Conservation (phyloP, 192 early-diverging fungal species). For the Oehlia diaphana region DNA sequence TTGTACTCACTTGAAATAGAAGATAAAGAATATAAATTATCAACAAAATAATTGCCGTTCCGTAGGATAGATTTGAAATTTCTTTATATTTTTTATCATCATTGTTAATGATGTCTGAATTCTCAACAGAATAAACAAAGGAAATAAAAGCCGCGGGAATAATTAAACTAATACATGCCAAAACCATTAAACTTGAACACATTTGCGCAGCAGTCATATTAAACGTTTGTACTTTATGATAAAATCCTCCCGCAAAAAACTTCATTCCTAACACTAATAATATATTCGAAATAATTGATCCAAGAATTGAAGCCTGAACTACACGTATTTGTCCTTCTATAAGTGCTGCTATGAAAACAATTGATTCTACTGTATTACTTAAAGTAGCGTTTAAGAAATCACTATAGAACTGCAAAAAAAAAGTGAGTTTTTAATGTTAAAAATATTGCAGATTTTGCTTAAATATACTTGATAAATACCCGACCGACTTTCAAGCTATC, state of each 20-base stretch:
- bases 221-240: constrained; percentile 70
- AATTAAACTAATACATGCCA: constrained; percentile 64
- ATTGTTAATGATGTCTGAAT: too few relatives aligned
- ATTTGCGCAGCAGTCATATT: constrained; percentile 70
- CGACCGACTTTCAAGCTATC: constrained; percentile 51
- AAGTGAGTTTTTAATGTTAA: neutral
- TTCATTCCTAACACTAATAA: constrained; percentile 80
- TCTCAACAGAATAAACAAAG: constrained; percentile 32
- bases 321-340: constrained; percentile 72
- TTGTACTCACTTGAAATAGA: too few relatives aligned
- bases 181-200: constrained; percentile 63
- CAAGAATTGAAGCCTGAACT: constrained; percentile 86
- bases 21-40: constrained; percentile 49
- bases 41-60: constrained; percentile 67
- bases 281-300: constrained; percentile 87
- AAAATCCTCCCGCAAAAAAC: constrained; percentile 81
- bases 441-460: too few relatives aligned
- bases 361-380: constrained; percentile 85
- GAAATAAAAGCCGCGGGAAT: constrained; percentile 63
- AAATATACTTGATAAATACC: constrained; percentile 5
- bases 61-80: constrained; percentile 60
- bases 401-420: too few relatives aligned
- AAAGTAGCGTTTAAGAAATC: constrained; percentile 62
- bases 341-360: constrained; percentile 83
- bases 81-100: neutral